A percentile compares a stretch with the other conserved stretches of the same genome.
Evolutionary conservation across 176 grass and related monocot genomes (phyloP).

Genomic region (Oryza rufipogon): DNA sequence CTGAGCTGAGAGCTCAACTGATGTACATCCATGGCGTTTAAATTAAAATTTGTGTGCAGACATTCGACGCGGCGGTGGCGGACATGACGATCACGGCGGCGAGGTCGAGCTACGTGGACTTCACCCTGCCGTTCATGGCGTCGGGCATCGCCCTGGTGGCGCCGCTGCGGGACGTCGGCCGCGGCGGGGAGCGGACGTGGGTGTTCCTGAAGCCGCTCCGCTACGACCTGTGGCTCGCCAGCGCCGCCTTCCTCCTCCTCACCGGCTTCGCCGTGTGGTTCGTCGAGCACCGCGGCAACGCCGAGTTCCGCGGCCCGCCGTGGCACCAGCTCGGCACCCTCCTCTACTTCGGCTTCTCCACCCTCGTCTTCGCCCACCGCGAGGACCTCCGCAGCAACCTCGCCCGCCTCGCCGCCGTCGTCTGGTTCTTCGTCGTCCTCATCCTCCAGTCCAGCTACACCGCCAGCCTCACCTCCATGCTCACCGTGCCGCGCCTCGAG

Average conservation of each 20-base stretch:
- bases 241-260: conserved; percentile 59
- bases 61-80: conserved; percentile 68
- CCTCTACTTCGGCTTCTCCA: conserved; percentile 74
- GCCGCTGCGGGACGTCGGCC: conserved; percentile 25
- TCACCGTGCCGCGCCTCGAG: conserved; percentile 61
- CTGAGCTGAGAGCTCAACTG: neutral
- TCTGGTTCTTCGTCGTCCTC: conserved; percentile 83
- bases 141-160: conserved; percentile 70
- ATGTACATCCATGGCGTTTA: too few relatives aligned
- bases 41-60: conserved; percentile 23
- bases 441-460: conserved; percentile 83
- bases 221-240: conserved; percentile 63
- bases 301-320: conserved; percentile 49
- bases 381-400: conserved; percentile 65
- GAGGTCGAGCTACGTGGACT: conserved; percentile 60
- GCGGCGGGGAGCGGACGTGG: conserved; percentile 52
- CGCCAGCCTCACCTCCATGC: conserved; percentile 79
- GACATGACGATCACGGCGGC: conserved; percentile 70
- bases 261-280: conserved; percentile 71
- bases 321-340: conserved; percentile 60
- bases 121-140: conserved; percentile 64
- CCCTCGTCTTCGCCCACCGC: conserved; percentile 66
- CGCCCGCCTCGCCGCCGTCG: conserved; percentile 52
- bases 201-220: conserved; percentile 71
- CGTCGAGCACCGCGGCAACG: conserved; percentile 73